These are phyloP conservation scores for Pseudonectria buxi DNA, from an alignment of 2,329 filamentous ascomycete genomes.

Conservation along the genomic window DNA sequence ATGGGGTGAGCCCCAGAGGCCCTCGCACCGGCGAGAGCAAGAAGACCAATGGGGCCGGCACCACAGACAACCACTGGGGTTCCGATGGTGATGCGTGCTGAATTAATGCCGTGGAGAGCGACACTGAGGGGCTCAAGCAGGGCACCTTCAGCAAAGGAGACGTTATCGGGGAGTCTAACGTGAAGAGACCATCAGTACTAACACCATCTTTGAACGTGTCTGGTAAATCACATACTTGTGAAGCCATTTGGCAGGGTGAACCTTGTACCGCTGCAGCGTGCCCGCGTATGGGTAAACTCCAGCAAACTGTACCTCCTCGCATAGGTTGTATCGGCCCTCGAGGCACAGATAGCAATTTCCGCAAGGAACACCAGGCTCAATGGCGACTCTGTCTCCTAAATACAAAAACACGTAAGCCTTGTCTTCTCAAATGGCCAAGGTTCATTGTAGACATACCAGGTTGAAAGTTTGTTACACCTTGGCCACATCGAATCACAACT, in stretches of 20 bases:
- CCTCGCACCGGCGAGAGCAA: constrained; percentile 49
- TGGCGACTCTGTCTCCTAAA: constrained; percentile 55
- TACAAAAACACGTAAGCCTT: not conserved
- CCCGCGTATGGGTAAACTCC: constrained; percentile 56
- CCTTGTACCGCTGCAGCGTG: constrained; percentile 54
- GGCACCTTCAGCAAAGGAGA: constrained; percentile 53
- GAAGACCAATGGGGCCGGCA: constrained; percentile 57
- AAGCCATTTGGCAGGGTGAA: constrained; percentile 54
- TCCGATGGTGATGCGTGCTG: constrained; percentile 47
- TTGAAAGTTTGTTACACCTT: constrained; percentile 45
- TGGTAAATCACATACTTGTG: constrained; percentile 44
- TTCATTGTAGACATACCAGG: constrained; percentile 26
- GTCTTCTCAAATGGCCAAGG: not conserved
- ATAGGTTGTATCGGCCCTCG: constrained; percentile 57
- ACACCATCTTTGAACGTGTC: too few relatives aligned
- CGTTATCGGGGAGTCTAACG: constrained; percentile 45
- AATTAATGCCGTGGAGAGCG: constrained; percentile 53
- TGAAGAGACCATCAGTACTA: constrained; percentile 2
- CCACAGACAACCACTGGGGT: constrained; percentile 51
- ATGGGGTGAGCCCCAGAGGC: constrained; percentile 58
- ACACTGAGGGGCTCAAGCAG: constrained; percentile 60
- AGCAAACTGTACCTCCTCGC: constrained; percentile 53
- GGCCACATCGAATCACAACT: constrained; percentile 49
- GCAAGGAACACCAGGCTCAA: constrained; percentile 62
- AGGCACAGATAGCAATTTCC: constrained; percentile 51